These are phyloP conservation scores for Mycena albidolilacea DNA, from an alignment of 768 basidiomycete genomes.

Conservation along the genomic window DNA sequence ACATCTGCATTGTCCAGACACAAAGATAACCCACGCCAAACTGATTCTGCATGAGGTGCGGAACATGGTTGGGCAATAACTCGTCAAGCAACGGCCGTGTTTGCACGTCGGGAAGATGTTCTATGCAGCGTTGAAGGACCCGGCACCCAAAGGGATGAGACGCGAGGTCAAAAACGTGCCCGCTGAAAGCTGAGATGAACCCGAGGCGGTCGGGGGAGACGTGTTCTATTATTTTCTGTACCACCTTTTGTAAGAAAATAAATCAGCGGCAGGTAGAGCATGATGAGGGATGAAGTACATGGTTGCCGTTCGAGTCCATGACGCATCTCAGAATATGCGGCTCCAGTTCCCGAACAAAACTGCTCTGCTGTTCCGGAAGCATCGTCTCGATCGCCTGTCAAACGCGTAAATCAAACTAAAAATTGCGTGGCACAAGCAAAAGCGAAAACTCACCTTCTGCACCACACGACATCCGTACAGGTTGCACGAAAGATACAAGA, in stretches of 20 bases:
- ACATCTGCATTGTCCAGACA: conserved; percentile 15
- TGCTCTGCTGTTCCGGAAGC: conserved; percentile 81
- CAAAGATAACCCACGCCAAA: conserved; percentile 78
- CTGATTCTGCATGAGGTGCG: conserved; percentile 88
- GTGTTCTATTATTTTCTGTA: conserved; percentile 90
- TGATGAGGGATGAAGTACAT: conserved; percentile 67
- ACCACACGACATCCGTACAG: conserved; percentile 98
- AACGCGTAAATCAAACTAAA: conserved; percentile 4
- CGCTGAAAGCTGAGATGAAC: conserved; percentile 83
- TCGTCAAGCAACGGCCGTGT: conserved; percentile 86
- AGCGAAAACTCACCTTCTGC: conserved; percentile 75
- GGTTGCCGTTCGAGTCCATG: conserved; percentile 94
- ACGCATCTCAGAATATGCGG: conserved; percentile 88
- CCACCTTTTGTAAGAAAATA: conserved; percentile 63
- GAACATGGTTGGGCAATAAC: conserved; percentile 74
- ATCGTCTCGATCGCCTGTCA: conserved; percentile 87
- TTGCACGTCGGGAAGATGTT: conserved; percentile 80
- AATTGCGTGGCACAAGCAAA: background rate
- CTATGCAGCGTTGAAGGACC: conserved; percentile 93
- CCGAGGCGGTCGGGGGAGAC: conserved; percentile 82
- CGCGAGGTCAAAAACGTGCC: conserved; percentile 84
- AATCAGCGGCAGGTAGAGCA: conserved; percentile 20
- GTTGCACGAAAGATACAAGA: conserved; percentile 84
- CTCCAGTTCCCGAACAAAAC: conserved; percentile 85
- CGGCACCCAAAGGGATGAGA: conserved; percentile 96